Conservation (phyloP, 2,329 filamentous ascomycete species). For the Fusarium tjaetaba region DNA sequence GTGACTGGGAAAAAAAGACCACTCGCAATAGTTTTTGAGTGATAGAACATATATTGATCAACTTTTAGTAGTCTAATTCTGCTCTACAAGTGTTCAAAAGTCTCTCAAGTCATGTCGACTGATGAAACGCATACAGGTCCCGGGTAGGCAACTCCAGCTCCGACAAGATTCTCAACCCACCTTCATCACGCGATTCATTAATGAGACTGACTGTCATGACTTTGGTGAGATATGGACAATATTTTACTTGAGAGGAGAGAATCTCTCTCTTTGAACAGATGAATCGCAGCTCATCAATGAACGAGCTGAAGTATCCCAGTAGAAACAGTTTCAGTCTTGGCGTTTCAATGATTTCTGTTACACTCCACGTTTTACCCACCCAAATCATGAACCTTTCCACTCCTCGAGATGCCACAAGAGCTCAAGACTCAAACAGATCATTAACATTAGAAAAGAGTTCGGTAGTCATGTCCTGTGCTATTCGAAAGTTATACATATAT, state of each 20-base stretch:
- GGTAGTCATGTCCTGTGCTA: fast-evolving
- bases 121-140: fast-evolving
- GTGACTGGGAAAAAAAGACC: fast-evolving
- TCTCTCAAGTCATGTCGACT: too few relatives aligned
- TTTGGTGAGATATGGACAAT: fast-evolving
- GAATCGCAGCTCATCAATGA: fast-evolving
- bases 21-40: fast-evolving
- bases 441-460: neutral
- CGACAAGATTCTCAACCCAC: fast-evolving
- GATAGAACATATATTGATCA: fast-evolving
- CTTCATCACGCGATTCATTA: neutral
- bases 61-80: neutral
- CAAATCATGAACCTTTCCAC: fast-evolving
- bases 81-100: fast-evolving
- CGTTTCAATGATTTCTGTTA: neutral
- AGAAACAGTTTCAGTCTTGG: conserved; percentile 2
- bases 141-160: neutral
- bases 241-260: fast-evolving
- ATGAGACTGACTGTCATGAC: neutral
- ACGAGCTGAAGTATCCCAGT: neutral
- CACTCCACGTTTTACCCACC: neutral
- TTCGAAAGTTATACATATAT: too few relatives aligned
- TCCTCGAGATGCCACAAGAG: neutral
- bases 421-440: neutral
- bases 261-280: fast-evolving